Evolutionary conservation across 306 rosid species (phyloP), one percentile per base, ranked within the genome.

Genomic region (Malus orientalis): DNA sequence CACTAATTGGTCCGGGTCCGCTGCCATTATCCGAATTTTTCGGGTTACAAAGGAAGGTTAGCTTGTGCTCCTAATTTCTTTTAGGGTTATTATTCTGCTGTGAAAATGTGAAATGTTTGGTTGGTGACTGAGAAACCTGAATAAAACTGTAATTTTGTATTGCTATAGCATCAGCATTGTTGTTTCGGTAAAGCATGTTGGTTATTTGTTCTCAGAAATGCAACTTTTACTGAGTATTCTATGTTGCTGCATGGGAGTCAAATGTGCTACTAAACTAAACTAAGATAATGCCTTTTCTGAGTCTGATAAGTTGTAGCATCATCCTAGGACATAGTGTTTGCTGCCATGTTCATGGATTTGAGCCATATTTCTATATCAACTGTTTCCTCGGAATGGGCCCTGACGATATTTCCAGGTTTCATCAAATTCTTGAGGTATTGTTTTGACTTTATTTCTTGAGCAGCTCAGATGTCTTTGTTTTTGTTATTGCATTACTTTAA

Each of bases 371-470:
- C 82, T 95, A 90, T 83, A 89, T 90, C 71, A 83, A 80, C 83
- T 92, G 97, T 81, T 97, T 96, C 66, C 86, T 92, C 7, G 97
- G 97, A 68, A 90, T 95, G 99, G 85, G 96, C 70, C 93, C 95
- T n/a, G 99, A 95, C 67, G 96, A 95, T 78, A 88, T 92, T 78
- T 86, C 97, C 57, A 71, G 64, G 63, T 89, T 95, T 77, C 97
- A 89, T 84, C 89, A 77, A 83, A 60, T 22, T 76, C 96, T 95
- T 5, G 99, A 95, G 99, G 99, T 95, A 84, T 25, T 95, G 79
- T 30, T 81, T 65, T 64, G 59, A 59, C 29, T 73, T 61, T 75
- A 67, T 40, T 64, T 32, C 67, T 69, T 78, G 75, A 76, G 61
- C 42, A 15, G 71, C 62, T 40, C 65, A 7, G 57, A 67, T 69